These are phyloP conservation scores for Capsaspora owczarzaki DNA, from an alignment of 78 protist species.

Conservation along the genomic window DNA sequence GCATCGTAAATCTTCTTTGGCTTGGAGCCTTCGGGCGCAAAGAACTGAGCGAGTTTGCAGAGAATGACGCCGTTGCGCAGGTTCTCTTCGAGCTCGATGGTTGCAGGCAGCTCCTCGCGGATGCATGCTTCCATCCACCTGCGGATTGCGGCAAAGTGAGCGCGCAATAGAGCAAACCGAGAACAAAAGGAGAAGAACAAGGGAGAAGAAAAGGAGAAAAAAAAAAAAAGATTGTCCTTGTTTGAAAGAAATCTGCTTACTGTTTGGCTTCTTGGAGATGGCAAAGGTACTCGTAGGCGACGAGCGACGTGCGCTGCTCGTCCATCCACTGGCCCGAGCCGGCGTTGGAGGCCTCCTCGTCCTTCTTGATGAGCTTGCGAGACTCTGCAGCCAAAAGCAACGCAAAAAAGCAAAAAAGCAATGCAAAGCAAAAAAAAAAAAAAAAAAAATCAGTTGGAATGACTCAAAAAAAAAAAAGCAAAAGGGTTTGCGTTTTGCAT, in stretches of 20 bases:
- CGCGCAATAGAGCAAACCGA: neutral
- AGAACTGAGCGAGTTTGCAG: slow-evolving; percentile 15
- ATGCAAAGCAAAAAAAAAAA: too few relatives aligned
- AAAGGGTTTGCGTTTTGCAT: too few relatives aligned
- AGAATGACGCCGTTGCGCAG: slow-evolving; percentile 29
- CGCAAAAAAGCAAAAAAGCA: too few relatives aligned
- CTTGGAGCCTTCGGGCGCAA: neutral
- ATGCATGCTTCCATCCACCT: slow-evolving; percentile 32
- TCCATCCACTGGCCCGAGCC: slow-evolving; percentile 15
- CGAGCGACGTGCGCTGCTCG: neutral
- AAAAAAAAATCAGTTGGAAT: too few relatives aligned
- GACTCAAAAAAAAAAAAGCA: too few relatives aligned
- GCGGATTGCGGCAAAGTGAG: neutral
- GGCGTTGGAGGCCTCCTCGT: too few relatives aligned
- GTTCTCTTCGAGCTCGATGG: slow-evolving; percentile 15
- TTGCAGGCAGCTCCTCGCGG: slow-evolving; percentile 22
- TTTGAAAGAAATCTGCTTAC: neutral
- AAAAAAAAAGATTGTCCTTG: neutral
- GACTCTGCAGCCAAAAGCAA: too few relatives aligned
- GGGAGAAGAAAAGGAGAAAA: neutral
- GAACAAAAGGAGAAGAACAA: neutral
- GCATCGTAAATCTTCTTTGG: slow-evolving; percentile 15
- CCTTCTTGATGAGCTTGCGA: too few relatives aligned
- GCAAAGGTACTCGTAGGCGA: slow-evolving; percentile 33
- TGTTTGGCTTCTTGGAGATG: slow-evolving; percentile 27